Conservation (phyloP, 1,284 basidiomycete species). For the Takashimella koratensis region DNA sequence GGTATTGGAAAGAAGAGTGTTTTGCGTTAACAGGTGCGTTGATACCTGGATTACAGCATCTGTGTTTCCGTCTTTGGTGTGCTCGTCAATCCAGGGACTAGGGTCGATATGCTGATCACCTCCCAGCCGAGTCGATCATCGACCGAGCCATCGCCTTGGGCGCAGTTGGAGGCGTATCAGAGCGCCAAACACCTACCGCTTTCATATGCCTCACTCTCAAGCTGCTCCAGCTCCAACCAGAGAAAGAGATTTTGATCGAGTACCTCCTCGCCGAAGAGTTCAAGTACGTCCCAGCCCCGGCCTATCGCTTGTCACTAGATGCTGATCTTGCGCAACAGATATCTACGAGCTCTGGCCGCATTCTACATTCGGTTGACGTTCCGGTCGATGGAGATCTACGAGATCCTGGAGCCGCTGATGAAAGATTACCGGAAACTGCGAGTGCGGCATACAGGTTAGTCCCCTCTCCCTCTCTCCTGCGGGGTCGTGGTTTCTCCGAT, state of each 20-base stretch:
- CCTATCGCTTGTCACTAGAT: not conserved
- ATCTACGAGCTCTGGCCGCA: slow-evolving; percentile 85
- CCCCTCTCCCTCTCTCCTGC: not conserved
- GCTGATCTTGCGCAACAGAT: slow-evolving; percentile 55
- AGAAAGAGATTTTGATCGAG: slow-evolving; percentile 91
- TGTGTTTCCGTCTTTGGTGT: too few relatives aligned
- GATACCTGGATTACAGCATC: too few relatives aligned
- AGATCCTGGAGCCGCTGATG: slow-evolving; percentile 86
- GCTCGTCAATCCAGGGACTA: too few relatives aligned
- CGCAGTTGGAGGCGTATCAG: slow-evolving; percentile 85
- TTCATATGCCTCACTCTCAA: slow-evolving; percentile 91
- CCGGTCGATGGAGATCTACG: slow-evolving; percentile 81
- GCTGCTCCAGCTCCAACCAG: slow-evolving; percentile 92
- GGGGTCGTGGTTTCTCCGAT: not conserved
- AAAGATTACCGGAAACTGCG: slow-evolving; percentile 92
- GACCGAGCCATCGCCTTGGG: slow-evolving; percentile 83
- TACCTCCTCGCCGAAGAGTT: slow-evolving; percentile 95
- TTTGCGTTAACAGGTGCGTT: slow-evolving; percentile 79
- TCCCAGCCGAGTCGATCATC: slow-evolving; percentile 84
- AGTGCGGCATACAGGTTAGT: slow-evolving; percentile 69
- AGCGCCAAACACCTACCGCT: slow-evolving; percentile 83
- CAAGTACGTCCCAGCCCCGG: slow-evolving; percentile 66
- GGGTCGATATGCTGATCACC: too few relatives aligned
- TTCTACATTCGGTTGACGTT: slow-evolving; percentile 97
- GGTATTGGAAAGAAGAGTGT: slow-evolving; percentile 96